Base-by-base conservation (phyloP, 306 rosid species). In the Lathyrus sativus region DNA sequence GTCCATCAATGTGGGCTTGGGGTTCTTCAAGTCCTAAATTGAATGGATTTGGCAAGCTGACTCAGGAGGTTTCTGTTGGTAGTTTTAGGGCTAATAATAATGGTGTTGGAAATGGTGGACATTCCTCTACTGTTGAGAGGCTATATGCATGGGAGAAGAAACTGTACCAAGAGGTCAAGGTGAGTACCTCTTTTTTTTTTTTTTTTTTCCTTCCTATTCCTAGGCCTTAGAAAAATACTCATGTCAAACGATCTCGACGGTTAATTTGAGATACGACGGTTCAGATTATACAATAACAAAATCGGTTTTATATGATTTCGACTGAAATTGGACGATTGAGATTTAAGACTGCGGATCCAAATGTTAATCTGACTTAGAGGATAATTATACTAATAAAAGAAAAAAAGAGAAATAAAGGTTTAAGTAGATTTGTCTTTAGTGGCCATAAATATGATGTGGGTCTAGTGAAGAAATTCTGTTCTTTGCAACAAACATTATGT, bases 101-200 rank as follows among this genome's bases (percentile, higher is more conserved):
- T 17, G 80, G 64, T 67, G 62, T 35, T 44, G 83, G 74, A 28
- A 76, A 58, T 70, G 79, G 87, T 50, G 80, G 95, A 59, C 98
- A 92, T 63, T 79, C 85, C 45, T 92, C 96, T 1, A 90, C 93
- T 10, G 79, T 92, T 78, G 96, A 88, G 87, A 92, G 91, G 78
- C 76, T 90, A 38, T 90, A 92, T 67, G 96, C 96, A 50, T 90
- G 98, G 98, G 98, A 92, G 80, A 90, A 90, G 80, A 90, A 87
- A 76, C 76, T 92, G 71, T 86, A 71, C 77, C 89, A 86, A 68
- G 98, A 92, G 68, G 98, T 88, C 68, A 92, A 90, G 96, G 98
- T 90, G 82, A 26, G 73, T 35, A 35, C 22, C 74, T 69, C n/a
- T 46, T 63, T 24, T 7, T 50, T 19, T 19, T 50, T 19, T 19